Evolutionary conservation across 108 stramenopile genomes (phyloP), one percentile per base, ranked within the genome.

Genomic region (Epipyxis sp.): DNA sequence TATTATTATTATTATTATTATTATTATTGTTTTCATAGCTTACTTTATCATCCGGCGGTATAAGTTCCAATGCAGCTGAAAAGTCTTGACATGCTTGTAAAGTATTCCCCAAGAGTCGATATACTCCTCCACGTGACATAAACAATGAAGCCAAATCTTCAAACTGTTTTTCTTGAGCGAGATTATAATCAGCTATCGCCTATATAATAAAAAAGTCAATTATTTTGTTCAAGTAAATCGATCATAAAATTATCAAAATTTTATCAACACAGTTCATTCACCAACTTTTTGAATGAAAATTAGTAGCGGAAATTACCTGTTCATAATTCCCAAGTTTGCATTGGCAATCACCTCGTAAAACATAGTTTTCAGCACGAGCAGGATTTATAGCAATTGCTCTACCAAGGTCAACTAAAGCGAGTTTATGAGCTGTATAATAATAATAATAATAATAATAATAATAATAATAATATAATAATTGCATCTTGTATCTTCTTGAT

Each of bases 341-440:
- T 10, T 74, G 71, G 34, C 71, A 74, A 57, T 57, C 50, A 6
- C 71, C 71, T 57, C 71, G 44, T 10, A 74, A 32, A 25, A 42
- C 40, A 25, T 74, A 74, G 34, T 74, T 74, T 42, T 25, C 46
- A 42, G 46, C 10, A 54, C 34, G 16, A 34, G 44, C 6, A 34
- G 71, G 71, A 34, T 57, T 46, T 10, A 74, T 46, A 6, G 71
- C 44, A 37, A 74, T 74, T 6, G 71, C 71, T 32, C 34, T 74
- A 32, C 71, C 71, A 6, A 74, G 43, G 71, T 74, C 71, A 6
- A 42, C 6, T 3, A 74, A 20, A 16, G 71, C 71, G 3, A 74
- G 20, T 39, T 74, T 74, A 74, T 74, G 50, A 10, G 71, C 71
- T 74, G 20, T n/a, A n/a, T n/a, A n/a, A n/a, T n/a, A n/a, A n/a